These are phyloP conservation scores for Echeveria elegans DNA, from an alignment of 164 flowering plant genomes.

Conservation along the genomic window DNA sequence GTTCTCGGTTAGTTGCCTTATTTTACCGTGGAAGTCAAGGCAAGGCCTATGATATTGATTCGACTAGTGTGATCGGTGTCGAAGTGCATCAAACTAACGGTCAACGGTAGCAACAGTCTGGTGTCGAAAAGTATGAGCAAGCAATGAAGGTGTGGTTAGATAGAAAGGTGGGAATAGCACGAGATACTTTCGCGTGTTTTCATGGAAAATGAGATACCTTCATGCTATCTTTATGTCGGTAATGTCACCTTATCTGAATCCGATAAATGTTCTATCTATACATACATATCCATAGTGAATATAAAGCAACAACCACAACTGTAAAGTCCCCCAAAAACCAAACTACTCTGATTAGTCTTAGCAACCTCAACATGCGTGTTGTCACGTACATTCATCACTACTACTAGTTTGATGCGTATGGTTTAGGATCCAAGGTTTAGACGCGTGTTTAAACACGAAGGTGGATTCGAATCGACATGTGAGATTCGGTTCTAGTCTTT, in stretches of 20 bases:
- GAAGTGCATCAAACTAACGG: no score
- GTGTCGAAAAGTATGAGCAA: no score
- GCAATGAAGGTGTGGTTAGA: neutral
- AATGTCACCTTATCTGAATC: slow-evolving; percentile 3
- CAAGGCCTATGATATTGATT: no score
- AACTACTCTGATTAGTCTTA: neutral
- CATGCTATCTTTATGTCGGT: neutral
- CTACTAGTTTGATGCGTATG: neutral
- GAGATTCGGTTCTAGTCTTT: neutral
- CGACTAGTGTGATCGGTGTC: no score
- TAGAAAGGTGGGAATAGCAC: neutral
- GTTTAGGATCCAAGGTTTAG: neutral
- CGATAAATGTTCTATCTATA: neutral
- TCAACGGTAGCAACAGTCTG: no score
- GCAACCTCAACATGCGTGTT: neutral
- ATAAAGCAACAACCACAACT: neutral
- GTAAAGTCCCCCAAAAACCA: neutral
- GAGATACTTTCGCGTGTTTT: neutral
- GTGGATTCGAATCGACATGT: neutral
- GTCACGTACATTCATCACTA: neutral
- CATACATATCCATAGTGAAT: neutral
- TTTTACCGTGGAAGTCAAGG: no score
- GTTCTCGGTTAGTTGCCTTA: no score
- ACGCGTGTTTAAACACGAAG: neutral
- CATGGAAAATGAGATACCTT: neutral